Evolutionary conservation across 2,329 filamentous ascomycete genomes (phyloP).

Genomic region (Meredithiella fracta): DNA sequence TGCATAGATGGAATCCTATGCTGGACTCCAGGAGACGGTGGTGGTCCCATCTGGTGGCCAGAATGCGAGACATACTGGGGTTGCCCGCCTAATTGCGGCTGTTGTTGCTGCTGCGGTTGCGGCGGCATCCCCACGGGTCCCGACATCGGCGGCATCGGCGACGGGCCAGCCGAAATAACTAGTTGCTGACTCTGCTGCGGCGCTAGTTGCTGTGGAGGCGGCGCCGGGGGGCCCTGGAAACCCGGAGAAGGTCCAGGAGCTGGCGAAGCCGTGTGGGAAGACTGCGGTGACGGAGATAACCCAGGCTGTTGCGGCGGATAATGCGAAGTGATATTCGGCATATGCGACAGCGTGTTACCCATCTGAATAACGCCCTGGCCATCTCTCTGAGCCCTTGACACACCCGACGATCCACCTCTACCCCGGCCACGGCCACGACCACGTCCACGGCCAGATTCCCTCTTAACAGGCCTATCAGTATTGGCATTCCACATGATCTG

Average conservation of each 20-base stretch:
- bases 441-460: slow-evolving; percentile 8
- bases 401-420: neutral
- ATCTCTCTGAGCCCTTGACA: neutral
- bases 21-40: neutral
- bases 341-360: slow-evolving; percentile 8
- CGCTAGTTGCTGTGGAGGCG: neutral
- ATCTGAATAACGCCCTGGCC: slow-evolving; percentile 2
- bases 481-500: slow-evolving; percentile 14
- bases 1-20: neutral
- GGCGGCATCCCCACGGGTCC: no score
- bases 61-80: no score
- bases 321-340: slow-evolving; percentile 12
- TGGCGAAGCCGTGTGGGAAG: neutral
- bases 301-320: slow-evolving; percentile 4
- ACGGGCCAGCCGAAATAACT: no score
- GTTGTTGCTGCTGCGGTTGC: neutral
- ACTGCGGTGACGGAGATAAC: neutral
- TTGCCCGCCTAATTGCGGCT: neutral
- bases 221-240: neutral
- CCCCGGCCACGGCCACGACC: slow-evolving; percentile 7
- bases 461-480: slow-evolving; percentile 3
- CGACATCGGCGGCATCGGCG: no score
- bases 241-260: neutral
- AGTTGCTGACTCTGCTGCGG: neutral
- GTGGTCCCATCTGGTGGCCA: neutral